These are phyloP conservation scores for Cryptosporidium tyzzeri DNA, from an alignment of 169 alveolate genomes.

Conservation along the genomic window DNA sequence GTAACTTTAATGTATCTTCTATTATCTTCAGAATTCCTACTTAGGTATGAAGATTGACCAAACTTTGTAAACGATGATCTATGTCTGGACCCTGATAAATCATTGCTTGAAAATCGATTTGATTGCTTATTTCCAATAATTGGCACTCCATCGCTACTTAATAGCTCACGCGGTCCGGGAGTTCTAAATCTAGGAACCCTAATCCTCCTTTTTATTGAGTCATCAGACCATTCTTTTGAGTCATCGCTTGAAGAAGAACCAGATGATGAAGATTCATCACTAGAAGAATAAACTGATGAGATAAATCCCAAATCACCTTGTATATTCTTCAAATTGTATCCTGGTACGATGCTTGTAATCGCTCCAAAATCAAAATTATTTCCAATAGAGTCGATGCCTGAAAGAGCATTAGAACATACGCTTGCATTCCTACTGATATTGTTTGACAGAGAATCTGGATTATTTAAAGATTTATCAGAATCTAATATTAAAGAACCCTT, in stretches of 20 bases:
- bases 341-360: neutral
- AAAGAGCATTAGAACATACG: conserved; percentile 16
- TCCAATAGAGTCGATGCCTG: conserved; percentile 23
- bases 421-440: conserved; percentile 13
- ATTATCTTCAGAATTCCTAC: conserved; percentile 7
- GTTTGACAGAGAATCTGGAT: neutral
- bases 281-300: conserved; percentile 39
- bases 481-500: neutral
- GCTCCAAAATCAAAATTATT: conserved; percentile 12
- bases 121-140: conserved; percentile 32
- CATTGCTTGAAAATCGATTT: conserved; percentile 12
- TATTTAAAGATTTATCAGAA: neutral
- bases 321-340: conserved; percentile 13
- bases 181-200: conserved; percentile 69
- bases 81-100: neutral
- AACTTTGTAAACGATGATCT: neutral
- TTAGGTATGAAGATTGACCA: neutral
- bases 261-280: conserved; percentile 28
- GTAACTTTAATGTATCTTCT: conserved; percentile 66
- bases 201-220: conserved; percentile 25
- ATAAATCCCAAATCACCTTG: conserved; percentile 11
- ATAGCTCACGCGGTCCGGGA: conserved; percentile 71
- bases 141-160: conserved; percentile 63
- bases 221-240: conserved; percentile 51
- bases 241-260: conserved; percentile 23